Evolutionary conservation across 2,329 filamentous ascomycete genomes (phyloP).

Genomic region (Aspergillus sp.): DNA sequence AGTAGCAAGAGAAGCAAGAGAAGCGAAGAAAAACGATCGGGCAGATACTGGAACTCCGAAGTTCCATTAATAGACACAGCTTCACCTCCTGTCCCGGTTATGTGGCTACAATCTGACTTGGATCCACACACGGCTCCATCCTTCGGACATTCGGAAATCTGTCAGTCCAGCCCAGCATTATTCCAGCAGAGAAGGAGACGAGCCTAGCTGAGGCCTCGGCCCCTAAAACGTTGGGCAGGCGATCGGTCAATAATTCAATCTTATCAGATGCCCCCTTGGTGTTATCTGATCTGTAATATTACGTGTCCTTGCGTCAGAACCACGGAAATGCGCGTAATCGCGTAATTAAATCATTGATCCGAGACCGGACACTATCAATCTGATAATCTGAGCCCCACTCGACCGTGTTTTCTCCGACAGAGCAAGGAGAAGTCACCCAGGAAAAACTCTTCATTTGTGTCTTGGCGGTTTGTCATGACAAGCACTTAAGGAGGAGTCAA

Average conservation of each 20-base stretch:
- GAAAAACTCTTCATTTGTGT: neutral
- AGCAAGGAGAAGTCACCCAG: neutral
- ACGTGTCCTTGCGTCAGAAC: neutral
- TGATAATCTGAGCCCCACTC: neutral
- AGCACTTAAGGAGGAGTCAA: neutral
- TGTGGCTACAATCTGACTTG: neutral
- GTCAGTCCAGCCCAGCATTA: neutral
- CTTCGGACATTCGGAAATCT: neutral
- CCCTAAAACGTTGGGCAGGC: too few relatives aligned
- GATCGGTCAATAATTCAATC: neutral
- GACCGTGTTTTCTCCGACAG: neutral
- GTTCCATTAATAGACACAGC: neutral
- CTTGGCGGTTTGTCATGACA: neutral
- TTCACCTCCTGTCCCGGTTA: neutral
- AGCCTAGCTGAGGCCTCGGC: too few relatives aligned
- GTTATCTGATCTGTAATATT: conserved; percentile 12
- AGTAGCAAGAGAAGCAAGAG: too few relatives aligned
- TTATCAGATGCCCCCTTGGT: neutral
- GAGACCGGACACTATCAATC: conserved; percentile 5
- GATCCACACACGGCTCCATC: neutral
- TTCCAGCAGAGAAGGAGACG: too few relatives aligned
- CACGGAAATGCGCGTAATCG: neutral
- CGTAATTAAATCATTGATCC: neutral
- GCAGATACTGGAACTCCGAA: too few relatives aligned
- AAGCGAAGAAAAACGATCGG: too few relatives aligned